phyloP scores from a whole-genome alignment of 345 rosid genomes.

The Citrus glauca region DNA sequence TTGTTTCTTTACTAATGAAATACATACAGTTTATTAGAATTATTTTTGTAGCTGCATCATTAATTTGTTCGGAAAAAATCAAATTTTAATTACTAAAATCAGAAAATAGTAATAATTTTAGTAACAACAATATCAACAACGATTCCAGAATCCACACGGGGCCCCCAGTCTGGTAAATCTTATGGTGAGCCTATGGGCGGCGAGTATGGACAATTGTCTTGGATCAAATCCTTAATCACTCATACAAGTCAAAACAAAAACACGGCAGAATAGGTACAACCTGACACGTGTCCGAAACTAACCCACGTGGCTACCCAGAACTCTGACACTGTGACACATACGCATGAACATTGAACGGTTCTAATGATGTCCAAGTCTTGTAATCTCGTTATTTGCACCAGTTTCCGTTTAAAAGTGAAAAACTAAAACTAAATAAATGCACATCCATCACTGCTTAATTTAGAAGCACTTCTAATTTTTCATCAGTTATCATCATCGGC shows the following conservation, averaged over 20 bases:
- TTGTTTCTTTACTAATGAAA: not conserved
- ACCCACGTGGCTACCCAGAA: slow-evolving; percentile 4
- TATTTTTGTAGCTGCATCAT: no score
- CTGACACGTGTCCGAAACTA: not conserved
- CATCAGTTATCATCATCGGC: not conserved
- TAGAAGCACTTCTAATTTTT: not conserved
- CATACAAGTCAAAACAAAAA: not conserved
- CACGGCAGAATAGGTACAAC: not conserved
- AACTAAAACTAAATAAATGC: no score
- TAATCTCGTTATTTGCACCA: not conserved
- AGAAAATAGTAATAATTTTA: no score
- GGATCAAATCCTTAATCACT: not conserved
- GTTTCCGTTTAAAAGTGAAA: no score
- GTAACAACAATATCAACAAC: no score
- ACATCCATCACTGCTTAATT: not conserved
- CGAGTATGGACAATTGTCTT: not conserved
- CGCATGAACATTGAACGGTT: no score
- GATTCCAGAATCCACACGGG: no score
- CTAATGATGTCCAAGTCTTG: not conserved
- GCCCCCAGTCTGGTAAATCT: not conserved
- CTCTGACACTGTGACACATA: slow-evolving; percentile 4
- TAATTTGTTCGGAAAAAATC: no score
- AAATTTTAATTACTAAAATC: no score
- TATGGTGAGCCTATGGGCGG: not conserved
- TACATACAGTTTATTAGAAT: no score